Evolutionary conservation across 2,329 filamentous ascomycete species (phyloP).

Genomic region (Bipolaris oryzae): DNA sequence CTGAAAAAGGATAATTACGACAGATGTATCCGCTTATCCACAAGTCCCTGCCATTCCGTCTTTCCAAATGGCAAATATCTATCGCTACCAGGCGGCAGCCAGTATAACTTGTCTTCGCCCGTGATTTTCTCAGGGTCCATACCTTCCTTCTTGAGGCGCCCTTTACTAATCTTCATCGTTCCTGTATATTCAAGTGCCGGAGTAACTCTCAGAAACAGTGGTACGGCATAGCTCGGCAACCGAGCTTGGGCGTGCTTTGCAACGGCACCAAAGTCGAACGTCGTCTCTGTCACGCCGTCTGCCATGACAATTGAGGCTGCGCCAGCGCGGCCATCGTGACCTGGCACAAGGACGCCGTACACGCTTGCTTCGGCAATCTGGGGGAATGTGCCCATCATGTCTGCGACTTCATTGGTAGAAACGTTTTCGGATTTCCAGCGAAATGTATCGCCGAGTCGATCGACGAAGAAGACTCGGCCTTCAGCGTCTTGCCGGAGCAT

Average conservation of each 20-base stretch:
- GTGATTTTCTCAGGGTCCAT: slow-evolving; percentile 52
- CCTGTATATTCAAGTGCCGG: slow-evolving; percentile 52
- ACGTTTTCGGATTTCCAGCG: slow-evolving; percentile 56
- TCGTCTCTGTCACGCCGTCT: slow-evolving; percentile 37
- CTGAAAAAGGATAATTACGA: not conserved
- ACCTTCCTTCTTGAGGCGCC: slow-evolving; percentile 50
- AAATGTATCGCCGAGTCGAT: slow-evolving; percentile 49
- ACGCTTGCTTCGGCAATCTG: slow-evolving; percentile 53
- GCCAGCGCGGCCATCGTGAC: slow-evolving; percentile 54
- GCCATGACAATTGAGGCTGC: slow-evolving; percentile 51
- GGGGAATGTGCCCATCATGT: slow-evolving; percentile 49
- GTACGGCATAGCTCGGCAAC: slow-evolving; percentile 55
- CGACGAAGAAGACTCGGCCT: slow-evolving; percentile 48
- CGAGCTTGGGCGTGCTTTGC: slow-evolving; percentile 47
- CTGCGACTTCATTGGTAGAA: slow-evolving; percentile 54
- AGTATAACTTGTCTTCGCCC: slow-evolving; percentile 49
- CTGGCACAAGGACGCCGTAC: slow-evolving; percentile 53
- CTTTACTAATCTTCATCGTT: slow-evolving; percentile 56
- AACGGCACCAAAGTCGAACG: slow-evolving; percentile 44
- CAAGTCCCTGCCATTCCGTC: slow-evolving; percentile 47
- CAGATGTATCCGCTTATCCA: slow-evolving; percentile 35
- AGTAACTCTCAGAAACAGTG: slow-evolving; percentile 52
- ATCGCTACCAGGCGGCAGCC: slow-evolving; percentile 45
- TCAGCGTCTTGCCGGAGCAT: slow-evolving; percentile 45
- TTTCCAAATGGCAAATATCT: slow-evolving; percentile 49